phyloP scores from a whole-genome alignment of 306 rosid species.

The Prunus padus region DNA sequence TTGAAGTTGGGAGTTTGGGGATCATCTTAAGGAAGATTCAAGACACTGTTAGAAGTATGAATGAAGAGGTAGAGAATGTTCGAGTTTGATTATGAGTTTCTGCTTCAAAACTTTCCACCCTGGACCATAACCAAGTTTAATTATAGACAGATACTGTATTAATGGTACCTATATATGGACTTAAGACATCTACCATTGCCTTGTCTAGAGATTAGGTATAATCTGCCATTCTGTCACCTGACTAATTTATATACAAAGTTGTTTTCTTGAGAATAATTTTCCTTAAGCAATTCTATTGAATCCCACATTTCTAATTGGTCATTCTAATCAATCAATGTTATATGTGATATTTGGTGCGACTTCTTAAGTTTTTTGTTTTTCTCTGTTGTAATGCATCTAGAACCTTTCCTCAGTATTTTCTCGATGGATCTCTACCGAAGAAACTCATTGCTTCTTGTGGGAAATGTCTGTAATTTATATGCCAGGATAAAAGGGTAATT shows the following conservation, averaged over 20 bases:
- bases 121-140: background rate
- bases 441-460: slow-evolving; percentile 21
- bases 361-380: slow-evolving; percentile 12
- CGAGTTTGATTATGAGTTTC: background rate
- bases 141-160: background rate
- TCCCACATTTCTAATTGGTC: background rate
- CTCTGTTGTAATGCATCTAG: slow-evolving; percentile 1
- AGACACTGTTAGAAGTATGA: slow-evolving; percentile 47
- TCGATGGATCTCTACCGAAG: background rate
- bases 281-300: background rate
- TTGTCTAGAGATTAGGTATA: background rate
- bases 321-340: background rate
- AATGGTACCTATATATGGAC: background rate
- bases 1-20: slow-evolving; percentile 60
- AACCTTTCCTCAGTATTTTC: background rate
- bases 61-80: slow-evolving; percentile 50
- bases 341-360: slow-evolving; percentile 15
- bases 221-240: background rate
- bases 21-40: slow-evolving; percentile 57
- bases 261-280: background rate
- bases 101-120: slow-evolving; percentile 4
- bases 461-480: slow-evolving; percentile 24
- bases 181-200: background rate
- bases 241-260: background rate
- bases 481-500: slow-evolving; percentile 58